These are phyloP conservation scores for Cladosporium halotolerans DNA, from an alignment of 2,329 filamentous ascomycete genomes.

Conservation along the genomic window DNA sequence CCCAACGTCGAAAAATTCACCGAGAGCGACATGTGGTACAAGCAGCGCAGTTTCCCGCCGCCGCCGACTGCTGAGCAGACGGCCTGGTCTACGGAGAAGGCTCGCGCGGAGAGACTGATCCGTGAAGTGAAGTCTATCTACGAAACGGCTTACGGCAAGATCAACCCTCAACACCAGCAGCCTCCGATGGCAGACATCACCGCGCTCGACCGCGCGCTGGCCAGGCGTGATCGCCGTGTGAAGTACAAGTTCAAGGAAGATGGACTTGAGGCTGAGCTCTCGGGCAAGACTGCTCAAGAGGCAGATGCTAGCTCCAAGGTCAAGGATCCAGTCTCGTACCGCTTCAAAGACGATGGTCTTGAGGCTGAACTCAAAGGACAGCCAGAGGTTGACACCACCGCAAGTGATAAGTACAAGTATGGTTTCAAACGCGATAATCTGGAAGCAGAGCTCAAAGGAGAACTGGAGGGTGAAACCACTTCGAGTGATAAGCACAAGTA, in stretches of 20 bases:
- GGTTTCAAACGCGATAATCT: not conserved
- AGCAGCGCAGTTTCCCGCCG: slow-evolving; percentile 23
- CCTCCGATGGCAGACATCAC: not conserved
- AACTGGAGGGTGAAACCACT: not conserved
- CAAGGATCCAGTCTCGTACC: not conserved
- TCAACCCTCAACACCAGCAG: slow-evolving; percentile 25
- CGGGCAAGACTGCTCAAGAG: not conserved
- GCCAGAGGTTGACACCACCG: not conserved
- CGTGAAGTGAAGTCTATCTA: slow-evolving; percentile 37
- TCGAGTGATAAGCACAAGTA: not conserved
- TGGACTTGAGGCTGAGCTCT: slow-evolving; percentile 6
- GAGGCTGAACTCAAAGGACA: not conserved
- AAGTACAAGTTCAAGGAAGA: slow-evolving; percentile 18
- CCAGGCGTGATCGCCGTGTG: slow-evolving; percentile 19
- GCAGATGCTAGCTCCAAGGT: not conserved
- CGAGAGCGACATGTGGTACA: slow-evolving; percentile 32
- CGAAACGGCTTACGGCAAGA: slow-evolving; percentile 37
- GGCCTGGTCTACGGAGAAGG: slow-evolving; percentile 21
- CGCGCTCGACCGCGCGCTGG: slow-evolving; percentile 20
- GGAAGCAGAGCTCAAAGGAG: slow-evolving; percentile 3
- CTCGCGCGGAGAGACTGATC: slow-evolving; percentile 29
- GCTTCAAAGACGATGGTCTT: slow-evolving; percentile 1
- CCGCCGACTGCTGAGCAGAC: slow-evolving; percentile 14
- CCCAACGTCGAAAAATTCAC: slow-evolving; percentile 31
- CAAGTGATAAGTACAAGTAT: not conserved